phyloP scores from a whole-genome alignment of 495 filamentous ascomycete genomes.

The Opeltia flavorubescens region DNA sequence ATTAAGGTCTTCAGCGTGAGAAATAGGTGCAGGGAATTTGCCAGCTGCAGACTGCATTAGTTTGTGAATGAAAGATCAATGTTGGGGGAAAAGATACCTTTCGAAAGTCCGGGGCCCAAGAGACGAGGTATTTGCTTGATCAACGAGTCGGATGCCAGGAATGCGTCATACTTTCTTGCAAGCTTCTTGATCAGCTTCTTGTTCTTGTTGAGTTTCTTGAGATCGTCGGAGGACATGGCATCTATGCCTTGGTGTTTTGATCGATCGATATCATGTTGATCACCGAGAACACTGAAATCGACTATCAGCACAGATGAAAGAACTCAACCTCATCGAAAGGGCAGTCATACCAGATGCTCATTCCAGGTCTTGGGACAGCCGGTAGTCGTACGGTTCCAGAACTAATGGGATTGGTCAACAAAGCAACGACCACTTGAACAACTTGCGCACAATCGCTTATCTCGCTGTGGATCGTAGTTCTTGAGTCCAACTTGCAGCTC shows the following conservation, averaged over 20 bases:
- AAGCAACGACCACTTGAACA: too few relatives aligned
- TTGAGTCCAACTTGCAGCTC: slow-evolving; percentile 97
- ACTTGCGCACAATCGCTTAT: slow-evolving; percentile 73
- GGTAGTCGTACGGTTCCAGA: slow-evolving; percentile 94
- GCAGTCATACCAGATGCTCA: slow-evolving; percentile 69
- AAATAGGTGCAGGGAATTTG: slow-evolving; percentile 98
- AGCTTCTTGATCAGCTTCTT: slow-evolving; percentile 99
- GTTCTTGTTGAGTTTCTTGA: slow-evolving; percentile 99
- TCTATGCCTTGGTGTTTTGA: slow-evolving; percentile 96
- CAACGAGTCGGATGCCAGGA: slow-evolving; percentile 85
- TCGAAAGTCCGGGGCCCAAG: slow-evolving; percentile 93
- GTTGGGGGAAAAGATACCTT: slow-evolving; percentile 46
- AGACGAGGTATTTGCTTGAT: slow-evolving; percentile 99
- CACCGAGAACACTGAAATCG: slow-evolving; percentile 67
- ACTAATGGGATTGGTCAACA: too few relatives aligned
- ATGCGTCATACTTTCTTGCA: slow-evolving; percentile 98
- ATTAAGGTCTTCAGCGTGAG: slow-evolving; percentile 82
- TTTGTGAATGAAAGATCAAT: background rate
- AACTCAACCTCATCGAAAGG: slow-evolving; percentile 1
- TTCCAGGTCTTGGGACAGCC: slow-evolving; percentile 76
- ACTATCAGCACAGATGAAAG: slow-evolving; percentile 8
- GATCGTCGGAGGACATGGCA: slow-evolving; percentile 91
- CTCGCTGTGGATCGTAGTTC: slow-evolving; percentile 99
- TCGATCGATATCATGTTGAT: slow-evolving; percentile 99
- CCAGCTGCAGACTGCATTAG: slow-evolving; percentile 48